Conservation (phyloP, 2,329 filamentous ascomycete species). For the Ophiocordyceps camponoti-saundersi region DNA sequence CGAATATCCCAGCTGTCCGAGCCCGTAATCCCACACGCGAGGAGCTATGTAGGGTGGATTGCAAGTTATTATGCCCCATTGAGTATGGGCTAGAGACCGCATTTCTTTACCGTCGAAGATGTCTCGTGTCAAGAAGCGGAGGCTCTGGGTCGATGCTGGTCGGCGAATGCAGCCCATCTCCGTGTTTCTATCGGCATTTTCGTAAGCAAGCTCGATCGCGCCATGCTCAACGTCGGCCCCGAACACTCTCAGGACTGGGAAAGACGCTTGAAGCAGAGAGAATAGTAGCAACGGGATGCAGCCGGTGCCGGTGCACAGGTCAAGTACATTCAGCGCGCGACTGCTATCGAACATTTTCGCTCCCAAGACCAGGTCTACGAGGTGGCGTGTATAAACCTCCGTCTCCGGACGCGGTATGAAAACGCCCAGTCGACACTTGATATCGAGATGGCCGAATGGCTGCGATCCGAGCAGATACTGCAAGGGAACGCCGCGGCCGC, state of each 20-base stretch:
- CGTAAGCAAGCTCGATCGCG: slow-evolving; percentile 47
- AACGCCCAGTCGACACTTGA: slow-evolving; percentile 60
- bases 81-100: slow-evolving; percentile 5
- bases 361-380: slow-evolving; percentile 28
- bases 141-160: slow-evolving; percentile 6
- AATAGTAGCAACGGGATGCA: slow-evolving; percentile 73
- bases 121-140: slow-evolving; percentile 30
- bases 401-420: slow-evolving; percentile 74
- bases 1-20: slow-evolving; percentile 41
- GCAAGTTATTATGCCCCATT: slow-evolving; percentile 54
- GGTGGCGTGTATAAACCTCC: slow-evolving; percentile 45
- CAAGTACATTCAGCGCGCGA: slow-evolving; percentile 44
- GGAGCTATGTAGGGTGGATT: slow-evolving; percentile 87
- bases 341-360: slow-evolving; percentile 3
- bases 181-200: slow-evolving; percentile 42
- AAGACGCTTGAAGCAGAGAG: slow-evolving; percentile 32
- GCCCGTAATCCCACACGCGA: slow-evolving; percentile 19
- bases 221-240: slow-evolving; percentile 57
- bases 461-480: slow-evolving; percentile 84
- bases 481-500: slow-evolving; percentile 52
- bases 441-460: slow-evolving; percentile 71
- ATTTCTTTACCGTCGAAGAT: slow-evolving; percentile 28
- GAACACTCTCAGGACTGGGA: slow-evolving; percentile 28
- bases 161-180: slow-evolving; percentile 8
- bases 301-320: slow-evolving; percentile 81